Evolutionary conservation across 805 yeast species (phyloP).

Genomic region (Zygosaccharomyces gambellarensis): DNA sequence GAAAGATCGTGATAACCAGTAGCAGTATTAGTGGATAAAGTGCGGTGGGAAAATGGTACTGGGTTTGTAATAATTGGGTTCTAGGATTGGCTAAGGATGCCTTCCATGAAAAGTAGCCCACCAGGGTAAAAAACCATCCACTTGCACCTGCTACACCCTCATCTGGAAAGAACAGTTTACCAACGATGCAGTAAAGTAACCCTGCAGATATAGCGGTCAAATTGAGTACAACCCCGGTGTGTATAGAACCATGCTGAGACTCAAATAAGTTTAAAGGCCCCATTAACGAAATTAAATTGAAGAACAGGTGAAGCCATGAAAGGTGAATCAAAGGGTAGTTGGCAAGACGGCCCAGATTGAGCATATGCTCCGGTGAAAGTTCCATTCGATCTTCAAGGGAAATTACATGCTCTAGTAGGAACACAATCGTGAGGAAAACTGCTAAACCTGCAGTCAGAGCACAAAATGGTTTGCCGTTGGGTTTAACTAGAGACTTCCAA

Average conservation of each 20-base stretch:
- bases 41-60: conserved; percentile 52
- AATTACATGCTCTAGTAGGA: conserved; percentile 30
- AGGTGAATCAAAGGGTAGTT: conserved; percentile 69
- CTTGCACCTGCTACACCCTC: conserved; percentile 62
- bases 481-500: conserved; percentile 12
- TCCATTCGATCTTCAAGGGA: conserved; percentile 14
- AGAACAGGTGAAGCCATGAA: conserved; percentile 53
- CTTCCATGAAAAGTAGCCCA: conserved; percentile 54
- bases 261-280: conserved; percentile 66
- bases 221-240: conserved; percentile 77
- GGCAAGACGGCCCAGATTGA: conserved; percentile 35
- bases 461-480: conserved; percentile 40
- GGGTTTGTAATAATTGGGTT: conserved; percentile 37
- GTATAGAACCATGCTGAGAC: conserved; percentile 70
- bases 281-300: conserved; percentile 54
- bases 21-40: conserved; percentile 53
- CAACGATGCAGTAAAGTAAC: conserved; percentile 50
- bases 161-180: conserved; percentile 44
- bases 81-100: conserved; percentile 42
- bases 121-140: conserved; percentile 67
- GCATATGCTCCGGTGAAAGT: conserved; percentile 14
- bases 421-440: conserved; percentile 49
- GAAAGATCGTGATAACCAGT: conserved; percentile 44
- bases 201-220: conserved; percentile 67
- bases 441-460: conserved; percentile 60